Conservation (phyloP, 1,284 basidiomycete genomes). For the Coniferiporia weirii region DNA sequence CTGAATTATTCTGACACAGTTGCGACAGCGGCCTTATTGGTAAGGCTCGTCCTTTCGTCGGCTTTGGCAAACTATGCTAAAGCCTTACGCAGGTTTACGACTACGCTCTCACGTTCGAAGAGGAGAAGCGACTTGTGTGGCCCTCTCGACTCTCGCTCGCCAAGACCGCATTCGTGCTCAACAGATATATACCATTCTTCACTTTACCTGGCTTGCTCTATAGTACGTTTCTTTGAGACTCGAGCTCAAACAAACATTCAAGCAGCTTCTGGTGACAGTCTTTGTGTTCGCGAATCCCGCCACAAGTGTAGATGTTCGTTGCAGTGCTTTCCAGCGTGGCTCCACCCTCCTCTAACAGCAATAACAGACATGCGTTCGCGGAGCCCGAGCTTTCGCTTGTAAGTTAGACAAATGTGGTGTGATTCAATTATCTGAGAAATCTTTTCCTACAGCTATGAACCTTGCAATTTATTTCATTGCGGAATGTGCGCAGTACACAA, state of each 20-base stretch:
- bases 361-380: not conserved
- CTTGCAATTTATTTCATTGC: not conserved
- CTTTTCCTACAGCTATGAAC: not conserved
- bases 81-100: slow-evolving; percentile 4
- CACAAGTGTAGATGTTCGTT: not conserved
- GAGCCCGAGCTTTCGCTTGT: not conserved
- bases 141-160: slow-evolving; percentile 1
- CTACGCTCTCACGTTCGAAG: slow-evolving; percentile 3
- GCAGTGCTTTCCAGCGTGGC: not conserved
- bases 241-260: not conserved
- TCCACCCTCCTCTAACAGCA: not conserved
- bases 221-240: not conserved
- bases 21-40: not conserved
- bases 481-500: not conserved
- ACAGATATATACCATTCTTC: slow-evolving; percentile 9
- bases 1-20: not conserved
- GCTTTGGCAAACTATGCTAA: not conserved
- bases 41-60: not conserved
- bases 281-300: not conserved
- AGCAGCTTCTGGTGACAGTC: not conserved
- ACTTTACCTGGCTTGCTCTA: not conserved
- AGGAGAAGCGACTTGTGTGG: slow-evolving; percentile 9
- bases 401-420: not conserved
- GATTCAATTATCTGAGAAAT: not conserved
- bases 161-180: slow-evolving; percentile 5